Evolutionary conservation across 306 rosid species (phyloP).

Genomic region (Citrullus amarus): DNA sequence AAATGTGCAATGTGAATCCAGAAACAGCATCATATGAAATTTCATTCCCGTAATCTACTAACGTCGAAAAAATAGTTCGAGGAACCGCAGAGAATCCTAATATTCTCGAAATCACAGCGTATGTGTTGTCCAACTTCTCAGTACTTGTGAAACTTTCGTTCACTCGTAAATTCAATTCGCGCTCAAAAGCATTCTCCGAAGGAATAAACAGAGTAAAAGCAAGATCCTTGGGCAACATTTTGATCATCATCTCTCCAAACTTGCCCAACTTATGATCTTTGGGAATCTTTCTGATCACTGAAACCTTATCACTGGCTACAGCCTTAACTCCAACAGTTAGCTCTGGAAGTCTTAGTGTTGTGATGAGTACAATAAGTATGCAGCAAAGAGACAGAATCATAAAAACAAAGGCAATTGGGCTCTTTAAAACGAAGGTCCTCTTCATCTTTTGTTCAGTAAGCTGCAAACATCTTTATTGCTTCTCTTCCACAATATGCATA

Average conservation of each 20-base stretch:
- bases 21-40: constrained; percentile 56
- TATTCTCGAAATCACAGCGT: constrained; percentile 49
- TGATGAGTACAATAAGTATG: constrained; percentile 23
- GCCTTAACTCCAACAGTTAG: constrained; percentile 11
- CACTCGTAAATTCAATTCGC: constrained; percentile 37
- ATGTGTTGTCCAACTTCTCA: constrained; percentile 53
- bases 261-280: constrained; percentile 19
- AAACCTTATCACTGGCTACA: constrained; percentile 18
- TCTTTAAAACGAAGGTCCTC: constrained; percentile 27
- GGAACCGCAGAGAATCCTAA: constrained; percentile 73
- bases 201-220: constrained; percentile 73
- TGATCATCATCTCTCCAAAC: constrained; percentile 70
- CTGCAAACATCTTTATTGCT: not conserved
- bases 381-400: constrained; percentile 33
- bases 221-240: constrained; percentile 77
- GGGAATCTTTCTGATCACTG: constrained; percentile 20
- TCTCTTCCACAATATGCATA: not conserved
- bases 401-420: constrained; percentile 34
- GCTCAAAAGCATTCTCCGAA: constrained; percentile 61
- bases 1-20: constrained; percentile 48
- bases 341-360: constrained; percentile 57
- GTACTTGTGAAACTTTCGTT: constrained; percentile 24
- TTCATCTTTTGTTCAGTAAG: constrained; percentile 24
- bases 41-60: constrained; percentile 29
- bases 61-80: constrained; percentile 29